A percentile compares a stretch with the other conserved stretches of the same genome.
These are phyloP conservation scores for Hypoxylon sp. DNA, from an alignment of 2,329 filamentous ascomycete species.

Conservation along the genomic window DNA sequence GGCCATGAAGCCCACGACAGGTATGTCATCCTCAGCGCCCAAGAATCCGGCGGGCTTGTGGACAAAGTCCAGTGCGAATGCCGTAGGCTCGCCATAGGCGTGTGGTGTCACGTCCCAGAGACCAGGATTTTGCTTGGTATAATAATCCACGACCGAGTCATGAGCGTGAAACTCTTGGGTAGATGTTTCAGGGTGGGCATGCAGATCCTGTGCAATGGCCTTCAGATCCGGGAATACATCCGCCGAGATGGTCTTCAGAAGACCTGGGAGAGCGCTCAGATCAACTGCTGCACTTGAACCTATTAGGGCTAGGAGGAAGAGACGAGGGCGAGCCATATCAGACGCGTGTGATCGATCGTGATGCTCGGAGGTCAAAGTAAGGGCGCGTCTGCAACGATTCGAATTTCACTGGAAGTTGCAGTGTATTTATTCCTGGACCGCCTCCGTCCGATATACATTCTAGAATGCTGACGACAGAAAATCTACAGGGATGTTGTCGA, in stretches of 20 bases:
- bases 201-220: slow-evolving; percentile 21
- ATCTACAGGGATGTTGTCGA: neutral
- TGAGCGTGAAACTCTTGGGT: slow-evolving; percentile 34
- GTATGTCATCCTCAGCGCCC: slow-evolving; percentile 26
- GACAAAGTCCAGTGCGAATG: slow-evolving; percentile 26
- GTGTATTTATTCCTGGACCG: slow-evolving; percentile 7
- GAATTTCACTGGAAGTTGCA: neutral
- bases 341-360: neutral
- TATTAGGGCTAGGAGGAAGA: slow-evolving; percentile 15
- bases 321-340: slow-evolving; percentile 16
- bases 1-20: slow-evolving; percentile 31
- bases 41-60: slow-evolving; percentile 26
- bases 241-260: slow-evolving; percentile 30
- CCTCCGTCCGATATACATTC: neutral
- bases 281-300: slow-evolving; percentile 23
- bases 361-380: neutral
- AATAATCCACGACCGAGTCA: slow-evolving; percentile 29
- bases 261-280: slow-evolving; percentile 28
- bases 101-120: slow-evolving; percentile 30
- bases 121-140: slow-evolving; percentile 28
- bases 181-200: slow-evolving; percentile 31
- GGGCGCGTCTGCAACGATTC: neutral
- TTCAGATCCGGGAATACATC: slow-evolving; percentile 29
- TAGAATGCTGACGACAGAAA: neutral
- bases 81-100: slow-evolving; percentile 30